Evolutionary conservation across 306 rosid species (phyloP).

Genomic region (cucumber (Cucumis sativus)): DNA sequence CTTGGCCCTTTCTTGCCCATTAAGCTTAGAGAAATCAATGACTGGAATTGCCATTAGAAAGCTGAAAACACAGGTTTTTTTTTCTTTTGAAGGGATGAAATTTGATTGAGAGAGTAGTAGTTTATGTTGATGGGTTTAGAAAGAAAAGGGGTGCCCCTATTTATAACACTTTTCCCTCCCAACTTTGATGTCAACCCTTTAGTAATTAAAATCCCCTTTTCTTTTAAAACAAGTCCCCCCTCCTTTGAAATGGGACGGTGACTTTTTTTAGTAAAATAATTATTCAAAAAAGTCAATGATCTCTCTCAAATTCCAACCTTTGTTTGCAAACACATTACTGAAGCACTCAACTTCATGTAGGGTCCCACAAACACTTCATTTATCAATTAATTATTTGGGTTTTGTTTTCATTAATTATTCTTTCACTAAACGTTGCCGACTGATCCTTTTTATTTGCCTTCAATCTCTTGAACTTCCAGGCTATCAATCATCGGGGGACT

Average conservation of each 20-base stretch:
- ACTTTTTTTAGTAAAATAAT: constrained; percentile 15
- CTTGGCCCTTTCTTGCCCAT: constrained; percentile 63
- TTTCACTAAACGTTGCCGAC: background rate
- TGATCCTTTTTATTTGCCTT: background rate
- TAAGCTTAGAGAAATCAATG: constrained; percentile 83
- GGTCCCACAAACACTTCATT: background rate
- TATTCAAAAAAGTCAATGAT: background rate
- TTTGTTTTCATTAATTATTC: background rate
- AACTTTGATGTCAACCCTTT: constrained; percentile 32
- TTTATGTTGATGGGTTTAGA: background rate
- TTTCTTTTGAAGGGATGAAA: background rate
- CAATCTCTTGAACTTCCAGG: background rate
- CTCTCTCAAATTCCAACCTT: constrained; percentile 13
- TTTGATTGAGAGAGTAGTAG: background rate
- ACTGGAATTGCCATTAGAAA: constrained; percentile 71
- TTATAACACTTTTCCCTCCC: constrained; percentile 53
- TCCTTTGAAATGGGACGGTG: constrained; percentile 37
- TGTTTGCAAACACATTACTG: constrained; percentile 4
- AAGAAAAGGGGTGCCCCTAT: constrained; percentile 17
- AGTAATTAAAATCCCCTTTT: background rate
- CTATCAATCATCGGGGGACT: background rate
- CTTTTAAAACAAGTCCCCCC: background rate
- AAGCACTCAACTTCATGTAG: constrained; percentile 3
- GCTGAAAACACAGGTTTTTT: background rate
- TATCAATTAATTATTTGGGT: background rate